Conservation (phyloP, 164 flowering plant genomes). For the Nymphaea thermarum region DNA sequence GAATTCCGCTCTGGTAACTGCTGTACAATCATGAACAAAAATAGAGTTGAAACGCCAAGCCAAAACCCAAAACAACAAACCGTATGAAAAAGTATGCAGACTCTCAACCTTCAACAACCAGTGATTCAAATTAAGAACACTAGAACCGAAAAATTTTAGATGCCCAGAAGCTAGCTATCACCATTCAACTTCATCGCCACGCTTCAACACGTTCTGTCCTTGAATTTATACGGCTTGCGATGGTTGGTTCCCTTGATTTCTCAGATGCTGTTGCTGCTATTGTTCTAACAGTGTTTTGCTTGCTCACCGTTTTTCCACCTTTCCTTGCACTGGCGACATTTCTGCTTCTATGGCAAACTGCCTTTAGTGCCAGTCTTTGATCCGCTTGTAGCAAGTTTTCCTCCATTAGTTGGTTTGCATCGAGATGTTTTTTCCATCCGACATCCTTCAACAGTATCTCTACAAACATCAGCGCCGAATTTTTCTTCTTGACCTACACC, state of each 20-base stretch:
- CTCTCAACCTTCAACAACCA: not conserved
- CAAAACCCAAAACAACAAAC: no score
- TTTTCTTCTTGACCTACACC: constrained; percentile 11
- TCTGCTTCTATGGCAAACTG: constrained; percentile 9
- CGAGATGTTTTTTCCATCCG: constrained; percentile 12
- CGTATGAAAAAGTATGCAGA: no score
- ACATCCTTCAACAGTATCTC: constrained; percentile 15
- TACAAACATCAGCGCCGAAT: not conserved
- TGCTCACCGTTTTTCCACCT: constrained; percentile 12
- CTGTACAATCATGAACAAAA: no score
- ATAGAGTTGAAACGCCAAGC: no score
- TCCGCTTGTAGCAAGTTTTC: constrained; percentile 4
- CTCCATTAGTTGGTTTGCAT: constrained; percentile 4
- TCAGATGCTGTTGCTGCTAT: constrained; percentile 15
- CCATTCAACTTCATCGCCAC: constrained; percentile 32
- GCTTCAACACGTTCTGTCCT: constrained; percentile 62
- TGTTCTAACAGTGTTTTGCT: constrained; percentile 11
- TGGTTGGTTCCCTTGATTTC: constrained; percentile 32
- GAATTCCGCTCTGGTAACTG: no score
- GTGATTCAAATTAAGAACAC: not conserved
- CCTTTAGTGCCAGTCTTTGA: not conserved
- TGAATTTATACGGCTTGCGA: constrained; percentile 41
- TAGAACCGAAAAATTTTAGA: no score
- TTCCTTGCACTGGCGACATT: constrained; percentile 17
- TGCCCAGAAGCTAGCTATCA: not conserved